Evolutionary conservation across 1,284 basidiomycete species (phyloP).

Genomic region (Puccinia coronata): DNA sequence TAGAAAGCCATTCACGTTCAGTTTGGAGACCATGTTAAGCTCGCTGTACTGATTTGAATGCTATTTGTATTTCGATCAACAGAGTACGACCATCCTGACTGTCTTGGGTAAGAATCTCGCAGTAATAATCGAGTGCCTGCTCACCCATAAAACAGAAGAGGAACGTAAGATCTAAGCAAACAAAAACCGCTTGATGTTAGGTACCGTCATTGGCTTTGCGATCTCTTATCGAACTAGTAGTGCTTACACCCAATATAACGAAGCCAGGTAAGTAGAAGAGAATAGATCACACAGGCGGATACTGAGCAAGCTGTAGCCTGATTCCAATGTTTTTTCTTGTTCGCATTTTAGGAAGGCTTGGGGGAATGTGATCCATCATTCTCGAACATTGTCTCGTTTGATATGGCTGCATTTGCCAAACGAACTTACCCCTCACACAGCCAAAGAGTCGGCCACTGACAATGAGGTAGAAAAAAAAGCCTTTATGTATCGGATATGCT

Average conservation of each 20-base stretch:
- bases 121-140: not conserved
- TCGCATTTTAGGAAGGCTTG: constrained; percentile 24
- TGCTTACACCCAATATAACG: constrained; percentile 42
- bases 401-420: constrained; percentile 42
- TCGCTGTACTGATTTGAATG: constrained; percentile 2
- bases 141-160: not conserved
- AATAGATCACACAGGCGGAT: not conserved
- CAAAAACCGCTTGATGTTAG: not conserved
- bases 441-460: constrained; percentile 17
- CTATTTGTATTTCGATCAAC: not conserved
- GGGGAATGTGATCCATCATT: constrained; percentile 43
- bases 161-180: not conserved
- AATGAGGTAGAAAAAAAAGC: constrained; percentile 9
- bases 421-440: constrained; percentile 16
- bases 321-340: not conserved
- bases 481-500: not conserved
- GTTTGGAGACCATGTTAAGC: not conserved
- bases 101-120: constrained; percentile 36
- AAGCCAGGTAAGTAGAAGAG: constrained; percentile 29
- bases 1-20: not conserved
- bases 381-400: constrained; percentile 38
- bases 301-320: not conserved
- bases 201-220: constrained; percentile 46
- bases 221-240: constrained; percentile 45
- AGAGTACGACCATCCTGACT: constrained; percentile 46